phyloP scores from a whole-genome alignment of 192 early-diverging fungal genomes.

The Umbelopsis sp. region DNA sequence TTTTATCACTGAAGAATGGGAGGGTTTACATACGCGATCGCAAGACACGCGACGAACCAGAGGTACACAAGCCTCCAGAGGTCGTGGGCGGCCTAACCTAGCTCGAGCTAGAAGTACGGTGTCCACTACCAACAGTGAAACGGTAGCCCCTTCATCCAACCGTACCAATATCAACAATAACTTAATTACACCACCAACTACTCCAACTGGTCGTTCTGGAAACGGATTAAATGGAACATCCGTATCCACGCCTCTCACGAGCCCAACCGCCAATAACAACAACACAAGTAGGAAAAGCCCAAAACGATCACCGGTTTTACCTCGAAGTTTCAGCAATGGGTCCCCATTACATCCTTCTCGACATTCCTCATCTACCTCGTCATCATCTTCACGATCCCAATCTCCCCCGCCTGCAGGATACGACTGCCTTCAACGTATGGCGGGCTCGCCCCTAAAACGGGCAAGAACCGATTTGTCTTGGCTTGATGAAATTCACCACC shows the following conservation, averaged over 20 bases:
- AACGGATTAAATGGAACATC: not conserved
- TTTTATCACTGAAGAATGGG: conserved; percentile 18
- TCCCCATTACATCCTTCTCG: conserved; percentile 13
- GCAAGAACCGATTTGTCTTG: conserved; percentile 16
- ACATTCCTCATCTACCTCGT: conserved; percentile 14
- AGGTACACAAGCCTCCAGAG: conserved; percentile 13
- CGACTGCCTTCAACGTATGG: not conserved
- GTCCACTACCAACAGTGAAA: not conserved
- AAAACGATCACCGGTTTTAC: conserved; percentile 11
- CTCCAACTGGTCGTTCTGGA: not conserved
- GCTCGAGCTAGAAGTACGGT: conserved; percentile 6
- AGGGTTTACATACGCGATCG: conserved; percentile 16
- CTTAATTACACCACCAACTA: conserved; percentile 9
- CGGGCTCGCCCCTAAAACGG: conserved; percentile 6
- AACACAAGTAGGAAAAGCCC: conserved; percentile 4
- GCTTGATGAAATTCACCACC: conserved; percentile 9
- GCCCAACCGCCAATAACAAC: not conserved
- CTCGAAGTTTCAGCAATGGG: conserved; percentile 17
- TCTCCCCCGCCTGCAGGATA: not conserved
- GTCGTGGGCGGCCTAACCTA: conserved; percentile 4
- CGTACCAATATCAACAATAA: conserved; percentile 13
- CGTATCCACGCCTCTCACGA: conserved; percentile 1
- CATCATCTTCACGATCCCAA: conserved; percentile 15
- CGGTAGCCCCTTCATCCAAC: not conserved
- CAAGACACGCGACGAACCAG: conserved; percentile 13